These are phyloP conservation scores for Anisodus tanguticus DNA, from an alignment of 257 asterid genomes.

Conservation along the genomic window DNA sequence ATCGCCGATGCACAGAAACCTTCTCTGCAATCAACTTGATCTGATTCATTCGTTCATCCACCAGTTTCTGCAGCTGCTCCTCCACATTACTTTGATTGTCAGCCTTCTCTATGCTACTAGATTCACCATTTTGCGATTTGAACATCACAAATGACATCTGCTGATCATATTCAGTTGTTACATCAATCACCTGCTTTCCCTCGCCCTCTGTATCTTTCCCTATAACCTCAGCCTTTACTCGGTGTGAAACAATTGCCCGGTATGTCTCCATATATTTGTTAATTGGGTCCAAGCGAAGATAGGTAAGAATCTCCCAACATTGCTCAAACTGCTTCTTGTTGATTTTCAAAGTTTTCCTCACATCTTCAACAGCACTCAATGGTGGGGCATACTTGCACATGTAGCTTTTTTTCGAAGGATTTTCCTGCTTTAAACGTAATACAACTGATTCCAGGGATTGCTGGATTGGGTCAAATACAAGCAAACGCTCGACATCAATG, in stretches of 20 bases:
- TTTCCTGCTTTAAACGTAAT: slow-evolving; percentile 58
- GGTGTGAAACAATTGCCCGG: slow-evolving; percentile 50
- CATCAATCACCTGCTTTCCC: slow-evolving; percentile 69
- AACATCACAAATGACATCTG: slow-evolving; percentile 84
- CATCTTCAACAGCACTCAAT: slow-evolving; percentile 54
- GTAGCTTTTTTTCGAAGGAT: slow-evolving; percentile 59
- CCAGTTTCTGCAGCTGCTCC: slow-evolving; percentile 67
- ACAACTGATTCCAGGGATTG: slow-evolving; percentile 53
- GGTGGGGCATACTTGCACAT: slow-evolving; percentile 58
- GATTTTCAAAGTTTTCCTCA: slow-evolving; percentile 71
- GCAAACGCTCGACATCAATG: slow-evolving; percentile 78
- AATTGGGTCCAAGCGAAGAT: slow-evolving; percentile 56
- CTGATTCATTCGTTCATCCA: slow-evolving; percentile 75
- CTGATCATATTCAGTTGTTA: slow-evolving; percentile 68
- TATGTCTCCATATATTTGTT: slow-evolving; percentile 64
- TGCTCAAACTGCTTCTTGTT: slow-evolving; percentile 81
- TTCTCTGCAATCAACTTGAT: slow-evolving; percentile 67
- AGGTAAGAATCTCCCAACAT: slow-evolving; percentile 95
- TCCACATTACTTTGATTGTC: slow-evolving; percentile 58
- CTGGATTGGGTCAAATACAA: slow-evolving; percentile 60
- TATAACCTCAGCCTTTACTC: slow-evolving; percentile 71
- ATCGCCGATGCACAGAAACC: slow-evolving; percentile 35
- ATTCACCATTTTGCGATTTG: slow-evolving; percentile 55
- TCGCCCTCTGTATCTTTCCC: slow-evolving; percentile 75
- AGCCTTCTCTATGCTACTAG: slow-evolving; percentile 47